Conservation (phyloP, 2,329 filamentous ascomycete genomes). For the Fusarium lyarnte region DNA sequence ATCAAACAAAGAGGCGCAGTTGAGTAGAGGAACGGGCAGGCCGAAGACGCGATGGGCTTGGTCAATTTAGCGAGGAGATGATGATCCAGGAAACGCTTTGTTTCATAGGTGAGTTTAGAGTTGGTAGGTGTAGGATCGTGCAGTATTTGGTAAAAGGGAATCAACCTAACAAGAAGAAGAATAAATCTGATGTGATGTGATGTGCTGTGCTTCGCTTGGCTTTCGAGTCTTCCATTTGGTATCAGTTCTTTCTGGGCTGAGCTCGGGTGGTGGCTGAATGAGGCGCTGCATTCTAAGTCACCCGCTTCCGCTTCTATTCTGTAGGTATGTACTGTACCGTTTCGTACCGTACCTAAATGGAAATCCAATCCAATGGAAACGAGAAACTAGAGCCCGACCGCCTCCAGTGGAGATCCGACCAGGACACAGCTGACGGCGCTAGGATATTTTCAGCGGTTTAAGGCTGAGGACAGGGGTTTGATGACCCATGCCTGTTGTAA, state of each 20-base stretch:
- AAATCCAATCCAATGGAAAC: neutral
- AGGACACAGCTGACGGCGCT: slow-evolving; percentile 37
- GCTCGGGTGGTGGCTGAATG: slow-evolving; percentile 32
- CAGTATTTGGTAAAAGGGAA: neutral
- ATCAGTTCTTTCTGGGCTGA: slow-evolving; percentile 20
- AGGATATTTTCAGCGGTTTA: slow-evolving; percentile 36
- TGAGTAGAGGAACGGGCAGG: neutral
- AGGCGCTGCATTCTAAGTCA: slow-evolving; percentile 24
- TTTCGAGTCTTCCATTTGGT: neutral
- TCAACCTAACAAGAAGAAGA: neutral
- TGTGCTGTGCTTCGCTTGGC: neutral
- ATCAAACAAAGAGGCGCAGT: slow-evolving; percentile 27
- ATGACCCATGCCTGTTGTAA: slow-evolving; percentile 8
- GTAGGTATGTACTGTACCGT: no score
- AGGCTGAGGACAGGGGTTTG: slow-evolving; percentile 39
- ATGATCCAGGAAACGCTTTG: neutral
- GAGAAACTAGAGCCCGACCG: slow-evolving; percentile 19
- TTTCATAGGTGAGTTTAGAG: neutral
- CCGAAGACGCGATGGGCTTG: slow-evolving; percentile 1
- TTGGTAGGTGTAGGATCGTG: neutral
- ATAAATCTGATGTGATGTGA: neutral
- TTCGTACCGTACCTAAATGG: neutral
- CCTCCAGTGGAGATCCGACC: slow-evolving; percentile 17
- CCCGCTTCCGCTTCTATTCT: no score
- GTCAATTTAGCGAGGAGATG: neutral